Percentiles rank a stretch among this genome's conserved stretches.
These are phyloP conservation scores for Hyaloscypha hepaticicola DNA, from an alignment of 495 filamentous ascomycete genomes.

Conservation along the genomic window DNA sequence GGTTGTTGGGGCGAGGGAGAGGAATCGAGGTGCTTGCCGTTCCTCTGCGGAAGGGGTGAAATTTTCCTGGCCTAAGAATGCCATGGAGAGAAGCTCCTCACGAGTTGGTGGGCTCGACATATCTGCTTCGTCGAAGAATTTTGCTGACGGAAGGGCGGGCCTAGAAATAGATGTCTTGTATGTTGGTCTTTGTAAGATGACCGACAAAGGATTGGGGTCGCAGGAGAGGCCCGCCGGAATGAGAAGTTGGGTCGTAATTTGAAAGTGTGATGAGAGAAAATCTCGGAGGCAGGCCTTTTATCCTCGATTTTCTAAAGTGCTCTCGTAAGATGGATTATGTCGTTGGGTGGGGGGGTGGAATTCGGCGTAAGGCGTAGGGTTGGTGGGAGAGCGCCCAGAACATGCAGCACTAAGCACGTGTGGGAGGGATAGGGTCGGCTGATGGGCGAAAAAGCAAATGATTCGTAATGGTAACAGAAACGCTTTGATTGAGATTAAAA, in stretches of 20 bases:
- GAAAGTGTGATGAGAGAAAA: neutral
- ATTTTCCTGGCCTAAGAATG: slow-evolving; percentile 18
- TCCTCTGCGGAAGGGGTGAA: slow-evolving; percentile 12
- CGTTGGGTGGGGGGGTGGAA: slow-evolving; percentile 23
- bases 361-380: slow-evolving; percentile 9
- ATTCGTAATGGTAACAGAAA: slow-evolving; percentile 21
- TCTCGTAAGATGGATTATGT: neutral
- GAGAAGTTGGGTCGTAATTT: neutral
- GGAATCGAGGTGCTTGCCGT: slow-evolving; percentile 17
- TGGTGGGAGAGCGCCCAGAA: slow-evolving; percentile 9
- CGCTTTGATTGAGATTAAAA: slow-evolving; percentile 18
- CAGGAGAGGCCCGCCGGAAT: slow-evolving; percentile 1
- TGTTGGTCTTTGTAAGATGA: neutral
- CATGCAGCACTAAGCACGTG: slow-evolving; percentile 27
- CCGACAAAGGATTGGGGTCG: slow-evolving; percentile 3
- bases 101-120: slow-evolving; percentile 6
- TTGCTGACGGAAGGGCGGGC: neutral
- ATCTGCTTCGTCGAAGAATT: slow-evolving; percentile 2
- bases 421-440: slow-evolving; percentile 19
- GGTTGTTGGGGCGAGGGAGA: slow-evolving; percentile 28
- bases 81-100: slow-evolving; percentile 14
- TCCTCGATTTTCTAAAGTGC: neutral
- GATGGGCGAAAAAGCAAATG: slow-evolving; percentile 14
- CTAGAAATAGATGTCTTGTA: slow-evolving; percentile 1
- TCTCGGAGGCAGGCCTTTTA: slow-evolving; percentile 10